Evolutionary conservation across 345 rosid genomes (phyloP).

Genomic region (Brassica juncea): DNA sequence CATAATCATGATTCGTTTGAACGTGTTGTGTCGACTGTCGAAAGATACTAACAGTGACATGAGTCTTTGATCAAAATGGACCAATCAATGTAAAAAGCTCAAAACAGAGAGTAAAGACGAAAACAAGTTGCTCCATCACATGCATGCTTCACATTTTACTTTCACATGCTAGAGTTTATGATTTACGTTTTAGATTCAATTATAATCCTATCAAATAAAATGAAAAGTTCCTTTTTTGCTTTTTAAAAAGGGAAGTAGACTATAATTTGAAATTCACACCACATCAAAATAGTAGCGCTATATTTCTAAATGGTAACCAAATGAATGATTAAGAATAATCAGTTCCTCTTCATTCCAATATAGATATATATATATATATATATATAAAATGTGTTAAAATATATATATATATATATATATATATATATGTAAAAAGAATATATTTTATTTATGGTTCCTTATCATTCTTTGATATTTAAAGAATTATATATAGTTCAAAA

Average conservation of each 20-base stretch:
- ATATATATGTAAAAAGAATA: no score
- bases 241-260: not conserved
- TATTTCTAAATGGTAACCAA: no score
- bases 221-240: not conserved
- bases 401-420: no score
- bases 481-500: no score
- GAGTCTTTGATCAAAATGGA: constrained; percentile 25
- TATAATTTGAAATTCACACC: no score
- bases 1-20: not conserved
- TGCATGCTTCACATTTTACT: constrained; percentile 14
- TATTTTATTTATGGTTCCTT: no score
- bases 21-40: not conserved
- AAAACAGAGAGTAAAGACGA: constrained; percentile 29
- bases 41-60: constrained; percentile 25
- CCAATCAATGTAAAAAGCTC: constrained; percentile 31
- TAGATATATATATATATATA: no score
- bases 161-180: constrained; percentile 23
- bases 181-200: constrained; percentile 1
- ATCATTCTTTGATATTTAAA: no score
- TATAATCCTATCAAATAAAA: not conserved
- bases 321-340: no score
- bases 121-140: constrained; percentile 33
- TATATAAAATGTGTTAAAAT: no score
- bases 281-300: no score
- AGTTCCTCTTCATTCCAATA: no score